These are phyloP conservation scores for Trichoderma reesei DNA, from an alignment of 495 filamentous ascomycete species.

Conservation along the genomic window DNA sequence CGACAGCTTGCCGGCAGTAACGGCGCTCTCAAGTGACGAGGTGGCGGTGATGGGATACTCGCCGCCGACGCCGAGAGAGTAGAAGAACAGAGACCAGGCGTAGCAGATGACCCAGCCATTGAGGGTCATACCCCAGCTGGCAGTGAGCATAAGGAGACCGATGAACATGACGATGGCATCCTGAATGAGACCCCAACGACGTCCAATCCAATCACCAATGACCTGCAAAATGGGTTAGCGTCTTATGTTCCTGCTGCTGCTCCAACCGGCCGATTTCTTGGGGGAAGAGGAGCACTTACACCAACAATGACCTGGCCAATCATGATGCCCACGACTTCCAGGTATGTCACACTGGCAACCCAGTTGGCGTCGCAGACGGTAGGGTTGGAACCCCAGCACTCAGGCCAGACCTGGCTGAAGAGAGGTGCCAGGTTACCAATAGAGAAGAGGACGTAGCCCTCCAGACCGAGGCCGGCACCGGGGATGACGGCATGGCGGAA, in stretches of 20 bases:
- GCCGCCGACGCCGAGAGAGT: constrained; percentile 79
- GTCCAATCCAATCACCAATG: constrained; percentile 59
- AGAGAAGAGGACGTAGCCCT: constrained; percentile 91
- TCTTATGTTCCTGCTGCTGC: constrained; percentile 16
- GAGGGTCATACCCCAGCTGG: constrained; percentile 71
- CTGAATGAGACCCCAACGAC: constrained; percentile 86
- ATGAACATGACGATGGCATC: constrained; percentile 89
- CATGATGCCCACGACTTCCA: constrained; percentile 85
- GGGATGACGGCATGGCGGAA: constrained; percentile 80
- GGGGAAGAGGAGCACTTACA: constrained; percentile 21
- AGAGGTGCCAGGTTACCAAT: constrained; percentile 81
- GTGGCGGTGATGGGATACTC: constrained; percentile 95
- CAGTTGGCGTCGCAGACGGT: constrained; percentile 59
- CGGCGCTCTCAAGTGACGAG: constrained; percentile 87
- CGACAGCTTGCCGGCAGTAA: constrained; percentile 73
- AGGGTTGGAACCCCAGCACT: constrained; percentile 55
- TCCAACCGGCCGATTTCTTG: constrained; percentile 16
- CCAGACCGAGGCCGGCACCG: constrained; percentile 77
- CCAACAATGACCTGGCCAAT: constrained; percentile 73
- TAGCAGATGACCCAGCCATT: constrained; percentile 93
- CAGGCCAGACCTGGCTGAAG: constrained; percentile 55
- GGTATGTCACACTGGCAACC: constrained; percentile 68
- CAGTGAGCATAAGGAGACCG: constrained; percentile 76
- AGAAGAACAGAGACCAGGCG: constrained; percentile 82
- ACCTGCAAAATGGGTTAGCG: constrained; percentile 19